Evolutionary conservation across 1,284 basidiomycete genomes (phyloP), one percentile per base, ranked within the genome.

Genomic region (Melampsora americana): DNA sequence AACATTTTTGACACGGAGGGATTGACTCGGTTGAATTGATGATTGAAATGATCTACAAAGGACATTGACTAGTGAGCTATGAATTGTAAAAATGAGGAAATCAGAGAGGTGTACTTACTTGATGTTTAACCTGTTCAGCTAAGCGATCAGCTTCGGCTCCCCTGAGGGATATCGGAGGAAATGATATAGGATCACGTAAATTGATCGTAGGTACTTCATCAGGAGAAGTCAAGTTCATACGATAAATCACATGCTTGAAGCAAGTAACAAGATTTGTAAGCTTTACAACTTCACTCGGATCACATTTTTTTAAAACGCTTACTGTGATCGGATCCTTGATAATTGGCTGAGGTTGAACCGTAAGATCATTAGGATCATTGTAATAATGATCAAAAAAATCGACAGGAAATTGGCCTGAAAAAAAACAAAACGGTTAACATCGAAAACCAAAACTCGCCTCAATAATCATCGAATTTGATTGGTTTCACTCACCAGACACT

Each of bases 1-100:
- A 86, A 82, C 90, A 92, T 78, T 85, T 85, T 9, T 86, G 85
- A 81, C 90, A 92, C 23, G 30, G 9, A 4, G 35, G 9, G 35
- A 35, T 62, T 18, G 30, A 64, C 9, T 9, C 1, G 20, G 11
- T 32, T 39, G 61, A 64, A 39, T 64, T 64, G 20, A 64, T 64
- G 6, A 39, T 64, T 4, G 30, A 32, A 20, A 14, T 30, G 16
- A 64, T 64, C 61, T 64, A 12, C 6, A 56, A 28, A 16, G 18
- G 14, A 9, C 1, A 42, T 42, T n/a, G n/a, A n/a, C n/a, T 16
- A 62, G n/a, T 35, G 30, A 62, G 28, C 61, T 42, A 42, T 42
- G 39, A 12, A 42, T 42, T 35, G 35, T 35, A 35, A 5, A 42
- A 42, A 77, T 2, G 64, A 68, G 12, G 76, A 68, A 1, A 73